phyloP scores from a whole-genome alignment of 805 yeast genomes.

The Komagataella phaffii region DNA sequence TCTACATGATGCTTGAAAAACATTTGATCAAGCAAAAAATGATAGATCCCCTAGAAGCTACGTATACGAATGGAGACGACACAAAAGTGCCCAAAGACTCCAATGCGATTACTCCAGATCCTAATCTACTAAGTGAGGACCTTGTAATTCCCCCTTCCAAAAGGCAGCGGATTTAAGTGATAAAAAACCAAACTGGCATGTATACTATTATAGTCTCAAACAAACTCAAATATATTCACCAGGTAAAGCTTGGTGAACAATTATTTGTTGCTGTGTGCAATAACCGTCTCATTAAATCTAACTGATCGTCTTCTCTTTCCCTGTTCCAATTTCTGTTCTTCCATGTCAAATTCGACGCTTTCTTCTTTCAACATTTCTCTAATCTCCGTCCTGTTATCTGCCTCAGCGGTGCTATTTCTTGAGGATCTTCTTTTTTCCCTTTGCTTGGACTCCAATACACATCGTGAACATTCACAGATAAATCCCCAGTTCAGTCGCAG shows the following conservation, averaged over 20 bases:
- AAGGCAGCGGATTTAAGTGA: not conserved
- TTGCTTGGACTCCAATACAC: slow-evolving; percentile 37
- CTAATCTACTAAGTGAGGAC: not conserved
- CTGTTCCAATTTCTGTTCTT: slow-evolving; percentile 31
- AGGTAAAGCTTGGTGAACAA: not conserved
- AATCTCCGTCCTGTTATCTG: slow-evolving; percentile 21
- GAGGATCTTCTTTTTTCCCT: slow-evolving; percentile 32
- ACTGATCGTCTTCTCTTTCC: slow-evolving; percentile 47
- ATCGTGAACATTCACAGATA: slow-evolving; percentile 51
- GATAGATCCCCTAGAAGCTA: slow-evolving; percentile 11
- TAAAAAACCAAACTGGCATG: not conserved
- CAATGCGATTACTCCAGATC: not conserved
- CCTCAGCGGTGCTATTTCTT: not conserved
- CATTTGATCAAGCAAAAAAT: slow-evolving; percentile 38
- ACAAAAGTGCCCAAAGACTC: not conserved
- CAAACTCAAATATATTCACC: not conserved
- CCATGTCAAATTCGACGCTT: slow-evolving; percentile 11
- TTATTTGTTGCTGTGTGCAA: slow-evolving; percentile 13
- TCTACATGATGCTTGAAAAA: slow-evolving; percentile 66
- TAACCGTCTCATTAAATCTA: slow-evolving; percentile 49
- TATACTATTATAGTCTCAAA: slow-evolving; percentile 1
- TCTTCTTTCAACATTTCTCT: slow-evolving; percentile 30
- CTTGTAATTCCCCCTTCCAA: not conserved
- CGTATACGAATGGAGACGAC: slow-evolving; percentile 6
- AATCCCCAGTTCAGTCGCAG: slow-evolving; percentile 74